Evolutionary conservation across 2,329 filamentous ascomycete species (phyloP).

Genomic region (Penicillium hesseltinei): DNA sequence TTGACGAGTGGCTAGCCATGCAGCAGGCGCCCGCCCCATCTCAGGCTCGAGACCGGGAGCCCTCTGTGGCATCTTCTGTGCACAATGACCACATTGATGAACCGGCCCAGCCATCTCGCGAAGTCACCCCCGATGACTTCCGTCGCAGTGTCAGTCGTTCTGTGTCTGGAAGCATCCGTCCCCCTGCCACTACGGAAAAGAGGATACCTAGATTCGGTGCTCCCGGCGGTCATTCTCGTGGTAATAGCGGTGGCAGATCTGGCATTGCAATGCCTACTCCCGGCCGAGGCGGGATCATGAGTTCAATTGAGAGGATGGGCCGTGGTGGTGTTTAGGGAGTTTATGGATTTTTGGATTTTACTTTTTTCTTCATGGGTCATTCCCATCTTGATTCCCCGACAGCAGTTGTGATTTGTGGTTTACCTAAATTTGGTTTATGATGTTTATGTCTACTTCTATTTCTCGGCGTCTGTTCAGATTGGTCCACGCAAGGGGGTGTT

Average conservation of each 20-base stretch:
- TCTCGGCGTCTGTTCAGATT: neutral
- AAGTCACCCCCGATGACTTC: constrained; percentile 20
- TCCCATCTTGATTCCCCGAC: neutral
- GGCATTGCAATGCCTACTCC: constrained; percentile 39
- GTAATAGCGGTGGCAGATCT: constrained; percentile 39
- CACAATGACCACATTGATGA: constrained; percentile 10
- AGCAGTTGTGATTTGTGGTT: neutral
- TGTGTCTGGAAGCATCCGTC: constrained; percentile 32
- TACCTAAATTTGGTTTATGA: neutral
- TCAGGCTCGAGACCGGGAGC: constrained; percentile 12
- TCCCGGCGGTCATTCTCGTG: constrained; percentile 30
- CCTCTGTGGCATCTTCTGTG: constrained; percentile 21
- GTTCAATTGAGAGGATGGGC: constrained; percentile 85
- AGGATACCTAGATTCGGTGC: constrained; percentile 35
- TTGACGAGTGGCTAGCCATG: constrained; percentile 48
- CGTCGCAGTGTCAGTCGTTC: constrained; percentile 28
- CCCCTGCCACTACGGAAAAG: constrained; percentile 32
- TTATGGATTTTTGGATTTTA: neutral
- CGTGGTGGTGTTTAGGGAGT: constrained; percentile 38
- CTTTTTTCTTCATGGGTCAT: neutral
- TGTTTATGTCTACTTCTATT: constrained; percentile 1
- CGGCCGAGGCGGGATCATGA: constrained; percentile 67
- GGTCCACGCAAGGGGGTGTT: neutral
- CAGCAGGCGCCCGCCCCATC: constrained; percentile 28
- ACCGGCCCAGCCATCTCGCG: constrained; percentile 12